Conservation (phyloP, 192 early-diverging fungal species). For the Backusella liffmaniae region DNA sequence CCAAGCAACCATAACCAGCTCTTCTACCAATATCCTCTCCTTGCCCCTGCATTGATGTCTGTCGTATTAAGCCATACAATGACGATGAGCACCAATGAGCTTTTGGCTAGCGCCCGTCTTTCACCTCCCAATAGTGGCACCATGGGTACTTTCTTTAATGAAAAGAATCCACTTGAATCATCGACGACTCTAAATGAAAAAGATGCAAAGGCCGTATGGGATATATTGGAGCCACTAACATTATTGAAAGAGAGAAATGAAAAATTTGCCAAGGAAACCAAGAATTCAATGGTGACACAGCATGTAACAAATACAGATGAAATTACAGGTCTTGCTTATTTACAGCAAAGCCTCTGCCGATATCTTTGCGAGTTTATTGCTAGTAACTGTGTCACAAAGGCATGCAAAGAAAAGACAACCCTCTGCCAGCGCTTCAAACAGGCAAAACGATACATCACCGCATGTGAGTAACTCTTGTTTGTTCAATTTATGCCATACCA, state of each 20-base stretch:
- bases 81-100: conserved; percentile 20
- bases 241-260: conserved; percentile 9
- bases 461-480: neutral
- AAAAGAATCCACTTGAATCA: neutral
- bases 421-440: neutral
- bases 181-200: neutral
- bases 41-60: conserved; percentile 34
- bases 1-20: neutral
- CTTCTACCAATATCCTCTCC: conserved; percentile 25
- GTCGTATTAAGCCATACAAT: conserved; percentile 30
- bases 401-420: neutral
- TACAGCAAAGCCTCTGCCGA: neutral
- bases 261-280: neutral
- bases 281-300: neutral
- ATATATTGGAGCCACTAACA: conserved; percentile 3
- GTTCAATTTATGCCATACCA: neutral
- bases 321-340: neutral
- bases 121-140: neutral
- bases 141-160: neutral
- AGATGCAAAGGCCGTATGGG: conserved; percentile 1
- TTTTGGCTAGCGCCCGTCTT: conserved; percentile 1
- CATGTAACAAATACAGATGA: neutral
- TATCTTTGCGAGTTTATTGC: neutral
- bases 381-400: neutral
- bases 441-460: conserved; percentile 2